Percentiles rank a stretch among this genome's conserved stretches.
Conservation (phyloP, 176 grass and related monocot genomes). For the Avena eriantha region DNA sequence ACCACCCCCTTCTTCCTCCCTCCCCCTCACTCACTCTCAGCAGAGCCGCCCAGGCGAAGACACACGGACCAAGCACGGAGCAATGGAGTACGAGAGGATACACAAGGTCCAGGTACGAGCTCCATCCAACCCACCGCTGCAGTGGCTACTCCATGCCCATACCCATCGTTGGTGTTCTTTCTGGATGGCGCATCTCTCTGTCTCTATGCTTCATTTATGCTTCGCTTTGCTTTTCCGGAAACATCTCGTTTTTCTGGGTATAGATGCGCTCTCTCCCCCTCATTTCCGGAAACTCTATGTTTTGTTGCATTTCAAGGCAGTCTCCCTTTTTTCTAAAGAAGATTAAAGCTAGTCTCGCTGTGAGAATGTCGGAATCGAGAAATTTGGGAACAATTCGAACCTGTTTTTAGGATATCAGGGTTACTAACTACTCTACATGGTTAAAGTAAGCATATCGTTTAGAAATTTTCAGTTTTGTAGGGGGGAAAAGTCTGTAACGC, state of each 20-base stretch:
- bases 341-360: not conserved
- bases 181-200: not conserved
- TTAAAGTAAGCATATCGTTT: not conserved
- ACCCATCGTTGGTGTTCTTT: not conserved
- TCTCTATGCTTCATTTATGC: slow-evolving; percentile 16
- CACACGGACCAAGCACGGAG: slow-evolving; percentile 4
- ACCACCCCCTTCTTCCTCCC: not conserved
- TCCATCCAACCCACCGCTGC: not conserved
- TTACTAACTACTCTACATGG: not conserved
- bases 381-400: not conserved
- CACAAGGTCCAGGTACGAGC: slow-evolving; percentile 83
- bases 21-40: not conserved
- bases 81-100: slow-evolving; percentile 99
- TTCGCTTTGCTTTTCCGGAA: not conserved
- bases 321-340: not conserved
- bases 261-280: not conserved
- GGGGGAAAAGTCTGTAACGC: not conserved
- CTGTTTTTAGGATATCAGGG: not conserved
- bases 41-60: slow-evolving; percentile 9
- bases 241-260: slow-evolving; percentile 9
- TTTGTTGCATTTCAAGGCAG: slow-evolving; percentile 27
- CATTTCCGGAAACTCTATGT: not conserved
- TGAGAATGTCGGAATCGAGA: slow-evolving; percentile 9
- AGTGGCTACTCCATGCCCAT: slow-evolving; percentile 4
- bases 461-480: not conserved